Evolutionary conservation across 2,329 filamentous ascomycete species (phyloP), one percentile per base, ranked within the genome.

Genomic region (Diplocarpon rosae): DNA sequence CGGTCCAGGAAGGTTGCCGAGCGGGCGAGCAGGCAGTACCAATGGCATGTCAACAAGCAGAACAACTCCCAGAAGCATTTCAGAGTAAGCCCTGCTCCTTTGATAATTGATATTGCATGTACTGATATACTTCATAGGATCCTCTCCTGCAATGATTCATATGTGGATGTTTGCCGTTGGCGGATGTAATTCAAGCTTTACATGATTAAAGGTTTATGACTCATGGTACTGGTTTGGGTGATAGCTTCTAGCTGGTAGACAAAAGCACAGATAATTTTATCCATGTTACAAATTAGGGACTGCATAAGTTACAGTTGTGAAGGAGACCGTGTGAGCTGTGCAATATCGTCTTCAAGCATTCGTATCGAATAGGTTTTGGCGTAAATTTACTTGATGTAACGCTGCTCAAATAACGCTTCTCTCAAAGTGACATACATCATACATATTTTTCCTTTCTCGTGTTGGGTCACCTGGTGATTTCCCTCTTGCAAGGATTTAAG

Each of bases 11-110:
- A 79, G 59, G 69, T 75, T 46, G 78, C 80, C 54, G 71, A 81
- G 51, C 70, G 76, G 41, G 71, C 75, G 24, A 69, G 73, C 51
- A 78, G 75, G 58, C 72, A 72, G 51, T 80, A 80, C 55, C 74
- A 84, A 50, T 83, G 79, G 66, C 74, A 75, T 28, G 73, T 87
- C 58, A 81, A 90, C 59, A 83, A 77, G 68, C 75, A 75, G 57
- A 72, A 69, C 49, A 95, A 95, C 66, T 69, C 52, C 37, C 60
- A 63, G 48, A 83, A 83, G 66, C 79, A 84, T 63, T 84, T 73
- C 71, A 71, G 80, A 59, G 74, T 74, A 66, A 65, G 70, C 66
- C 16, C 37, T 24, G 30, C 12, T 9, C 13, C 24, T 16, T 16
- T 28, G 15, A 13, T 6, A 31, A 12, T 38, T 39, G 37, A 24